Evolutionary conservation across 331 rosid genomes (phyloP), one percentile per base, ranked within the genome.

Genomic region (Malus hybrid): DNA sequence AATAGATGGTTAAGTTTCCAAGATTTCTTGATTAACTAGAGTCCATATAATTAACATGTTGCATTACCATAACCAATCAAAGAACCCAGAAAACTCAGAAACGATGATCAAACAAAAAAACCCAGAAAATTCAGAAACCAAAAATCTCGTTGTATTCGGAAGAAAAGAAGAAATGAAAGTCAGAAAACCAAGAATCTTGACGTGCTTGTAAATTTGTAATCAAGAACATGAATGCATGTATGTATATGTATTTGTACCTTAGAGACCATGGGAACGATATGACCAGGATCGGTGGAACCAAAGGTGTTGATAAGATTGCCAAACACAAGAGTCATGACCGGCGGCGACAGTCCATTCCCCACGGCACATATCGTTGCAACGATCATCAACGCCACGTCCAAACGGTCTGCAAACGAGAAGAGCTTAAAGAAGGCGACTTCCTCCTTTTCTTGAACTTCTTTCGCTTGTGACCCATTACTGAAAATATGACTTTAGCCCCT

Each of bases 261-360:
- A 1, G 97, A 88, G n/a, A 92, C 90, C 68, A 76, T 62, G 3
- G 78, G 5, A 15, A 88, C 73, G 36, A 86, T 61, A 1, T 33
- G 42, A 0, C 82, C 80, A 20, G 44, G 76, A 80, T 76, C 69
- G 0, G 88, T 52, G 27, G 84, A 56, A 24, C 92, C 97, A 33
- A 92, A 92, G 0, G 92, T 62, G 70, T 94, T 79, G 79, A 91
- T 76, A 48, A 90, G 80, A 33, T 60, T 70, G 10, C 95, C 97
- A 8, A 94, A 78, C 24, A 94, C 61, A 42, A 92, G 52, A 0
- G 95, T 75, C 97, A 92, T 90, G 67, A 92, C 3, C 69, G 99
- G 99, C 74, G 85, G 91, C 1, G 93, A 20, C 13, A 85, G 0
- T 3, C 99, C 99, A 36, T 83, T 90, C 1, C 75, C 88, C 15